Evolutionary conservation across 1,139 yeast genomes (phyloP), one percentile per base, ranked within the genome.

Genomic region (Hyphopichia burtonii): DNA sequence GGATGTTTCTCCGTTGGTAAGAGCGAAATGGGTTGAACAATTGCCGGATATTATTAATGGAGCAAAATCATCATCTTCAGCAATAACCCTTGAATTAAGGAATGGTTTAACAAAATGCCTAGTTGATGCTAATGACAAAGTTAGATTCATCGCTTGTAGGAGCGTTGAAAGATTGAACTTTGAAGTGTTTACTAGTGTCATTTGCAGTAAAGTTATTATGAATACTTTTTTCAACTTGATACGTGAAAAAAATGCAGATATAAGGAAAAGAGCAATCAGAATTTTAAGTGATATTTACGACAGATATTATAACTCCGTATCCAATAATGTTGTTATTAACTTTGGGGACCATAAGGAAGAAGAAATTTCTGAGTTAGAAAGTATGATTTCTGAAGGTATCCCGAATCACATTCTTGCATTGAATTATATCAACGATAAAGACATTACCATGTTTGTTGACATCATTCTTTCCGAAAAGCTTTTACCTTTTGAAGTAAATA

Each of bases 71-170:
- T 50, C 84, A 2, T 65, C 71, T 2, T 57, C 66, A 15, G 94
- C 85, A 45, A 64, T 78, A 3, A 56, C 65, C 3, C 49, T 56
- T 0, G 85, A 84, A 32, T 61, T 88, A 8, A 65, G 78, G 4
- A 74, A 71, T 42, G 88, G 90, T 1, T 56, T 88, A 16, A 67
- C 81, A 28, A 84, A 84, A 52, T 80, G 93, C 34, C 66, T 90
- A 19, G 71, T 86, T 35, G 97, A 91, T 60, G 68, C 83, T 0
- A 91, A 87, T 53, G 94, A 86, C 46, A 75, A 71, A 39, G 96
- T 88, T 1, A 73, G 97, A 48, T 66, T 79, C 25, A 65, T 75
- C 1, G 81, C 95, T 0, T 80, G 90, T 48, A 56, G 58, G 33
- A 64, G 80, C 1, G 54, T 82, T 20, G 63, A 70, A 22, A 56